Conservation (phyloP, 148 eudicot species). For the Rhododendron henanense region DNA sequence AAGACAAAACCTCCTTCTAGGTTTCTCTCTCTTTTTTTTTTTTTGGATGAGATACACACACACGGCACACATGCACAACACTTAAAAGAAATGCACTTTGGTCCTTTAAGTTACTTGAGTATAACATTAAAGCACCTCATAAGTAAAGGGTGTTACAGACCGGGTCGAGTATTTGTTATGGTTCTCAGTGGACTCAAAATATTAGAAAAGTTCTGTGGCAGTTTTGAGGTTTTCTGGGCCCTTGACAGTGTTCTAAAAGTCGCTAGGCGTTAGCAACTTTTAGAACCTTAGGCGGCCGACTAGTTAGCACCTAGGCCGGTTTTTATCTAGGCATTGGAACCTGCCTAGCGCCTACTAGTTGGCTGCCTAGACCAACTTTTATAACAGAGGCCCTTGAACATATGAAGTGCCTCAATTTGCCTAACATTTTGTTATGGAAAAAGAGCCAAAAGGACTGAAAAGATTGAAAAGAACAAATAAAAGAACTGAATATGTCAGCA, state of each 20-base stretch:
- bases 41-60: too few species aligned
- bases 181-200: neutral
- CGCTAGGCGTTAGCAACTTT: too few species aligned
- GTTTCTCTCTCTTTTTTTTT: too few species aligned
- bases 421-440: neutral
- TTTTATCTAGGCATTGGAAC: neutral
- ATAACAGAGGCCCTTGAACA: neutral
- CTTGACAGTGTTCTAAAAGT: neutral
- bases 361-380: neutral
- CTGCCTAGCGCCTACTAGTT: neutral
- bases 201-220: neutral
- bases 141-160: too few species aligned
- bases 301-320: neutral
- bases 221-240: neutral
- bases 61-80: too few species aligned
- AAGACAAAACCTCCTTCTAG: too few species aligned
- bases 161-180: neutral
- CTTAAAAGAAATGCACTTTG: too few species aligned
- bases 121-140: too few species aligned
- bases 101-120: too few species aligned
- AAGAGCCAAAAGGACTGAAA: neutral
- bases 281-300: neutral
- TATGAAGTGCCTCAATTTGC: neutral
- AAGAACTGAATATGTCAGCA: neutral
- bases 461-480: neutral